Evolutionary conservation across 768 basidiomycete genomes (phyloP).

Genomic region (Lactifluus echinatus): DNA sequence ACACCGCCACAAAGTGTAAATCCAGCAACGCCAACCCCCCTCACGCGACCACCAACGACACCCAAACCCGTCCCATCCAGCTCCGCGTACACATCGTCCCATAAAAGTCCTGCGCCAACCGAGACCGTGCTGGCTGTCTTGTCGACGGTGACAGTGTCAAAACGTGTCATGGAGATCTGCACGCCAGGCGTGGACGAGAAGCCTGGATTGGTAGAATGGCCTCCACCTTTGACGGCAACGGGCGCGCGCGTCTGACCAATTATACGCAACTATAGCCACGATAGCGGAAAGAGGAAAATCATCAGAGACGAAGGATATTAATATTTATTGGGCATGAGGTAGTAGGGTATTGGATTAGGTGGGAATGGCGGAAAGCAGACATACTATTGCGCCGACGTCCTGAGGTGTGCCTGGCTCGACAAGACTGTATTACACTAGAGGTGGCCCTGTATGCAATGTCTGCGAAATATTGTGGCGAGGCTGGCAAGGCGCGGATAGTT

Average conservation of each 20-base stretch:
- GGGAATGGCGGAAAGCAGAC: neutral
- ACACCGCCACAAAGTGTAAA: constrained; percentile 24
- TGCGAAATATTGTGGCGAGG: neutral
- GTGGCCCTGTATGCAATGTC: constrained; percentile 13
- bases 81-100: constrained; percentile 24
- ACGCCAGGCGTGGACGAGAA: constrained; percentile 25
- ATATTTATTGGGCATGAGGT: neutral
- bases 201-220: constrained; percentile 22
- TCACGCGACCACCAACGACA: constrained; percentile 22
- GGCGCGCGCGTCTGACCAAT: constrained; percentile 9
- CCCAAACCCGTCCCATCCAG: constrained; percentile 20
- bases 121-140: constrained; percentile 6
- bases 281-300: neutral
- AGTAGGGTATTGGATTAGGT: neutral
- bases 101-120: constrained; percentile 23
- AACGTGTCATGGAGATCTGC: constrained; percentile 23
- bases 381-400: constrained; percentile 18
- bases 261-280: constrained; percentile 1
- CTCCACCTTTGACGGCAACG: constrained; percentile 23
- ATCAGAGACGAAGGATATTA: neutral
- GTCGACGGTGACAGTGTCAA: constrained; percentile 11
- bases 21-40: constrained; percentile 23
- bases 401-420: constrained; percentile 21
- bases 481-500: neutral
- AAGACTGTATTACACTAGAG: constrained; percentile 10